These are phyloP conservation scores for Stachybotrys chartarum DNA, from an alignment of 2,329 filamentous ascomycete species.

Conservation along the genomic window DNA sequence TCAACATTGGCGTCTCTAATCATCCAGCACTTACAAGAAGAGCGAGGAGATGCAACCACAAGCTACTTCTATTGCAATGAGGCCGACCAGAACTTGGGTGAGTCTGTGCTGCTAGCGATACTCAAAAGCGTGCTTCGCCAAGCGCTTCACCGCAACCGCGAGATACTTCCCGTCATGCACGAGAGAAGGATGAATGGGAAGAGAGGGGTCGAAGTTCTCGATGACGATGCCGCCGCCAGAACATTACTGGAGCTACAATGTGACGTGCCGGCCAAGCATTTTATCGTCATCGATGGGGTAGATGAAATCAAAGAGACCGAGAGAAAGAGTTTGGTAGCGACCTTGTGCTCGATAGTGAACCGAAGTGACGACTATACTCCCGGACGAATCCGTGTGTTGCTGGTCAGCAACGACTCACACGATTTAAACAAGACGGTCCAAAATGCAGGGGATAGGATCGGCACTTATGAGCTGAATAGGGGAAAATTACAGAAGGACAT, in stretches of 20 bases:
- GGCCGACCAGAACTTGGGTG: slow-evolving; percentile 8
- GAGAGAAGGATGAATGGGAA: neutral
- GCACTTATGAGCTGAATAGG: neutral
- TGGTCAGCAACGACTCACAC: neutral
- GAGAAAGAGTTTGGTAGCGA: slow-evolving; percentile 17
- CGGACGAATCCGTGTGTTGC: neutral
- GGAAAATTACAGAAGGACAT: neutral
- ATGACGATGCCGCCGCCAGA: slow-evolving; percentile 10
- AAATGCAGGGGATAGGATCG: neutral
- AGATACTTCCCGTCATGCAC: slow-evolving; percentile 1
- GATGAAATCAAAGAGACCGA: slow-evolving; percentile 30
- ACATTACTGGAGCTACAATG: slow-evolving; percentile 22
- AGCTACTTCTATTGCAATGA: slow-evolving; percentile 35
- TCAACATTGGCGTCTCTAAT: slow-evolving; percentile 31
- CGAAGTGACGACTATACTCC: slow-evolving; percentile 1
- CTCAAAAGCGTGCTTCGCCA: neutral
- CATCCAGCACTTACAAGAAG: slow-evolving; percentile 17
- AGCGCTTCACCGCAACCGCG: neutral
- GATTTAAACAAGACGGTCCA: neutral
- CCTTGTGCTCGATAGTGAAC: slow-evolving; percentile 6
- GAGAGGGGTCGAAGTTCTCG: neutral
- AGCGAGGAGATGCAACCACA: slow-evolving; percentile 9
- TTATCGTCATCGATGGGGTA: slow-evolving; percentile 36
- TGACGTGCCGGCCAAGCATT: slow-evolving; percentile 17
- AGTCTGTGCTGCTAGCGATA: neutral